Evolutionary conservation across 2,329 filamentous ascomycete species (phyloP), one percentile per base, ranked within the genome.

Genomic region (Zarea fungicola): DNA sequence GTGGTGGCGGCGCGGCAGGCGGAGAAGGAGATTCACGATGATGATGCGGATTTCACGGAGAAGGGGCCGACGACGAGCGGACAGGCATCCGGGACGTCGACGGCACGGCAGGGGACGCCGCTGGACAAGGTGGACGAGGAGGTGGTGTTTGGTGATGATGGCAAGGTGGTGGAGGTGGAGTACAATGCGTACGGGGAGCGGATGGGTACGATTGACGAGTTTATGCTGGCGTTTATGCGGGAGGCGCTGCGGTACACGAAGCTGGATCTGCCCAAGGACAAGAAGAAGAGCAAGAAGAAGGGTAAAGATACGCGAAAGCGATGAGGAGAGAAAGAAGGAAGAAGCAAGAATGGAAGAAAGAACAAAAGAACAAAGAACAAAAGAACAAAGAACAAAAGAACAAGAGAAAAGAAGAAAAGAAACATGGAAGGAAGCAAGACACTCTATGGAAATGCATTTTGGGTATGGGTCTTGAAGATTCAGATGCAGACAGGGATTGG

Each of bases 1-100:
- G 88, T 92, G 13, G 84, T 83, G 22, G 93, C 93, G 0, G 93
- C 93, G 2, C 85, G 87, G 44, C 80, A 87, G 9, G 93, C 93
- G 0, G 87, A 95, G 63, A 93, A 87, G 61, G 93, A 99, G 65
- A 85, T 93, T 40, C 83, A 89, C 59, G 85, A 87, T 21, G 89
- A 95, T 57, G 89, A 91, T 39, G 87, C 82, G 5, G 90, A 95
- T 61, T 95, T 95, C 56, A 83, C 83, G 3, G 87, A 91, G 59
- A 80, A 81, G 63, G 68, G n/a, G n/a, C n/a, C n/a, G n/a, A n/a
- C n/a, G n/a, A n/a, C 76, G 48, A 56, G 73, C 58, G 48, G 62
- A 58, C 51, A 66, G 5, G 62, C 62, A 2, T 79, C 77, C 0
- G 76, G 75, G 3, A 62, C 72, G 2, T 78, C 77, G 5, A 80